Evolutionary conservation across 441 rosid species (phyloP).

Genomic region (Manihot esculenta): DNA sequence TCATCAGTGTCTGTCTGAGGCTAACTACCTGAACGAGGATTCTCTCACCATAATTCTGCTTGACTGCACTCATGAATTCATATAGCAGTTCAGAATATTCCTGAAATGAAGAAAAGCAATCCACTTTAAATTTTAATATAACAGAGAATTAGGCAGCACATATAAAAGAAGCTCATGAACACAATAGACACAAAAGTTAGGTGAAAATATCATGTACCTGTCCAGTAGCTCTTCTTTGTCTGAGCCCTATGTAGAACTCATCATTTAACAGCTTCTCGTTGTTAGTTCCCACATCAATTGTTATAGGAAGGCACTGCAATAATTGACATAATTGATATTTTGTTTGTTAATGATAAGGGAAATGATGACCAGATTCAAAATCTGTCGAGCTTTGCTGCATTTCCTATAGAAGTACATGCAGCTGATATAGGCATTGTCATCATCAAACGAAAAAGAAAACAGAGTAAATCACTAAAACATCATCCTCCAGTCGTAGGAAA

Average conservation of each 20-base stretch:
- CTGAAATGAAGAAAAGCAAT: slow-evolving; percentile 27
- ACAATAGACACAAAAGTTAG: background rate
- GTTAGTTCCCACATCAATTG: slow-evolving; percentile 94
- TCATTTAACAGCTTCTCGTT: slow-evolving; percentile 74
- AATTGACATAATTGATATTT: slow-evolving; percentile 6
- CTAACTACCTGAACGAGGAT: slow-evolving; percentile 66
- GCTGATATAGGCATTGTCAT: background rate
- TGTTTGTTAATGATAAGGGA: background rate
- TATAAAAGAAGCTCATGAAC: background rate
- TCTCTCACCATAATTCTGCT: slow-evolving; percentile 87
- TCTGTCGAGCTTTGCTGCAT: background rate
- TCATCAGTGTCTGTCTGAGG: background rate
- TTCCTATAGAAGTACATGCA: background rate
- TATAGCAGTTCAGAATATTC: slow-evolving; percentile 71
- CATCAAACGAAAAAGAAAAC: background rate
- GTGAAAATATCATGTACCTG: slow-evolving; percentile 42
- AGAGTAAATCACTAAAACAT: background rate
- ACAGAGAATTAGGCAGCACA: slow-evolving; percentile 4
- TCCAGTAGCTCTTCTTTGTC: slow-evolving; percentile 77
- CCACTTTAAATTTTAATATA: slow-evolving; percentile 25
- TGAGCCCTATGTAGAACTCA: slow-evolving; percentile 85
- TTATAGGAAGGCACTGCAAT: slow-evolving; percentile 81
- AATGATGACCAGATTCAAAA: background rate
- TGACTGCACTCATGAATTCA: slow-evolving; percentile 85
- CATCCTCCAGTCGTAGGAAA: background rate